These are phyloP conservation scores for Termitomyces sp. DNA, from an alignment of 768 basidiomycete species.

Conservation along the genomic window DNA sequence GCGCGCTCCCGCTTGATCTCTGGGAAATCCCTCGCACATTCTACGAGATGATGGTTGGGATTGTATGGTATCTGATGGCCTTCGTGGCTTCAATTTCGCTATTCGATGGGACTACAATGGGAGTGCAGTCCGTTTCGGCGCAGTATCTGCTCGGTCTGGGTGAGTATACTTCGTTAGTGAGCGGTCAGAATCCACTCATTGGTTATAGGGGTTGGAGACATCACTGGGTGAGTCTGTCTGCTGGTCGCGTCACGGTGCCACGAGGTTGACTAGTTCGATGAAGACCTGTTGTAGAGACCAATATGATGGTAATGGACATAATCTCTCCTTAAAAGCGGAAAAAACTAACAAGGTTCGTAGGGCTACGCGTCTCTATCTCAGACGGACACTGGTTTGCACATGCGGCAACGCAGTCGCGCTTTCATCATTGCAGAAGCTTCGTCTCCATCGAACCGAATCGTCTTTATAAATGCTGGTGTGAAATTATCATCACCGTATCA, in stretches of 20 bases:
- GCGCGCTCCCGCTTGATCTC: slow-evolving; percentile 30
- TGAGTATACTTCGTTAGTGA: slow-evolving; percentile 23
- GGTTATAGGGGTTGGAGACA: slow-evolving; percentile 61
- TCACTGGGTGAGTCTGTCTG: slow-evolving; percentile 53
- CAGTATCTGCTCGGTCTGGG: slow-evolving; percentile 59
- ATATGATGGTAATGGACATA: slow-evolving; percentile 59
- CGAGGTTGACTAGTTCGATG: slow-evolving; percentile 9
- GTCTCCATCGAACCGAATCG: slow-evolving; percentile 51
- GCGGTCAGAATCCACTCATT: not conserved
- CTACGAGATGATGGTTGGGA: slow-evolving; percentile 32
- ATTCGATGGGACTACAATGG: slow-evolving; percentile 21
- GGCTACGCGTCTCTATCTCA: slow-evolving; percentile 66
- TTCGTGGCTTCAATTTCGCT: slow-evolving; percentile 34
- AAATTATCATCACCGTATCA: not conserved
- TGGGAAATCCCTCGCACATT: slow-evolving; percentile 30
- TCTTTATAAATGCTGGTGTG: slow-evolving; percentile 73
- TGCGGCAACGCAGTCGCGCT: slow-evolving; percentile 74
- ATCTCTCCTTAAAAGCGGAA: not conserved
- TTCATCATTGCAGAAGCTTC: slow-evolving; percentile 67
- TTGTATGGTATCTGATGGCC: slow-evolving; percentile 38
- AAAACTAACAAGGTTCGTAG: slow-evolving; percentile 23
- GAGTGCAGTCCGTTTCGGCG: slow-evolving; percentile 27
- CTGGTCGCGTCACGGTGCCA: not conserved
- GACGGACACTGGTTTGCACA: slow-evolving; percentile 70
- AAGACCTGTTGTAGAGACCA: slow-evolving; percentile 76